Base-by-base conservation (phyloP, 1,284 basidiomycete species). In the Anthracocystis walkeri region DNA sequence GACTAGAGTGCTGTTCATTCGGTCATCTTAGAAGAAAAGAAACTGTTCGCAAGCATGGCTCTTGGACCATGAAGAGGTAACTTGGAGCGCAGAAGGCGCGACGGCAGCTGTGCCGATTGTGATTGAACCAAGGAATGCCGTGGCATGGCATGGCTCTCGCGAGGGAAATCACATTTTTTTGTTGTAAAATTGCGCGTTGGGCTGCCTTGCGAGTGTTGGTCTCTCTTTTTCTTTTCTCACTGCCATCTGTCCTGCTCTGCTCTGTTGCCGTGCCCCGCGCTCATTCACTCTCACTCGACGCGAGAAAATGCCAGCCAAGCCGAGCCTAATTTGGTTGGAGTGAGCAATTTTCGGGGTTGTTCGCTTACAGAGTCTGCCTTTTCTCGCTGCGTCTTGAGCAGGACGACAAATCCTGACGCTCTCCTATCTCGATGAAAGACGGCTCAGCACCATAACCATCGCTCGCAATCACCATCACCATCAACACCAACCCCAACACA, bases 291-390 rank as follows among this genome's bases (percentile, higher is more conserved):
- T 53, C 49, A 54, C 42, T 23, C 25, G 51, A 61, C 58, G 51
- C 51, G 51, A 33, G 20, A 16, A n/a, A n/a, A 2, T 50, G 49
- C 49, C 49, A 50, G 49, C 49, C 48, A 49, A 60, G 42, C 48
- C 54, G 29, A 57, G 29, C 12, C 29, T 46, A 25, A 46, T 10
- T 7, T 14, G 11, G 21, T 45, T 25, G 7, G 12, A 21, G 10
- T 21, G 45, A 27, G 14, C 58, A 52, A 54, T 61, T 61, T 31
- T 61, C 58, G 58, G 59, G 52, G 51, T 60, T 40, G 33, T 41
- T 53, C 58, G 58, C 59, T 48, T 61, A n/a, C n/a, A 35, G 7
- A 31, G 31, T 38, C 2, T 38, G 44, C 55, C 55, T n/a, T 57
- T 25, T 23, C 44, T 23, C 40, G 57, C 38, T n/a, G 10, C 29